phyloP scores from a whole-genome alignment of 2,329 filamentous ascomycete genomes.

The Diplodia mutila region DNA sequence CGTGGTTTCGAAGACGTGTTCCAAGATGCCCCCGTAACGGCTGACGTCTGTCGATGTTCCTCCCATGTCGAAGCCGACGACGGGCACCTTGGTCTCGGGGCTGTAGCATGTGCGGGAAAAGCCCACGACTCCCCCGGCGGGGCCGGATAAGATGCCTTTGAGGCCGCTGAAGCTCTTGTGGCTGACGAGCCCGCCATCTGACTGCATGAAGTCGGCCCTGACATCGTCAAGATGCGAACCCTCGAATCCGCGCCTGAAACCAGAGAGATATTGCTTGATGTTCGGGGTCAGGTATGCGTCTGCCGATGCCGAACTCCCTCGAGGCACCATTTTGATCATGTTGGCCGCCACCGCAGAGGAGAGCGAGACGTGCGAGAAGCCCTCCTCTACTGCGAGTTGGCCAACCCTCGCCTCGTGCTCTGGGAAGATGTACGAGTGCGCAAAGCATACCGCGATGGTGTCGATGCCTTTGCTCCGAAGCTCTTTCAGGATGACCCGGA shows the following conservation, averaged over 20 bases:
- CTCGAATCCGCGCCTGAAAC: conserved; percentile 34
- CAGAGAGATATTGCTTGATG: conserved; percentile 33
- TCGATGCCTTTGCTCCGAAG: conserved; percentile 41
- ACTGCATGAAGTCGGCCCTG: conserved; percentile 64
- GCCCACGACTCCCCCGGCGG: conserved; percentile 90
- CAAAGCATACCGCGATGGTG: conserved; percentile 42
- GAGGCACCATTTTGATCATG: conserved; percentile 35
- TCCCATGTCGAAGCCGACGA: conserved; percentile 96
- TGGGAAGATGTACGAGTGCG: conserved; percentile 39
- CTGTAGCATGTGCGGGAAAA: conserved; percentile 95
- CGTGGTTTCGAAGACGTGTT: conserved; percentile 93
- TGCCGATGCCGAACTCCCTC: conserved; percentile 34
- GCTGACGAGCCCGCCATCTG: conserved; percentile 72
- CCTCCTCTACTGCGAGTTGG: conserved; percentile 35
- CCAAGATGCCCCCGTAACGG: conserved; percentile 80
- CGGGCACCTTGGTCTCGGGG: conserved; percentile 74
- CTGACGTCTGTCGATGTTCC: conserved; percentile 92
- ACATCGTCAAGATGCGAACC: conserved; percentile 48
- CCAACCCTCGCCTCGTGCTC: conserved; percentile 37
- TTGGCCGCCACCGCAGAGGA: conserved; percentile 61
- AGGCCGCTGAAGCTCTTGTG: conserved; percentile 70
- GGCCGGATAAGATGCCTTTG: conserved; percentile 83
- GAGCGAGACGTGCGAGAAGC: conserved; percentile 48
- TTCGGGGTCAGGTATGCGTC: conserved; percentile 37
- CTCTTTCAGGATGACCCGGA: conserved; percentile 27